Conservation (phyloP, 2,329 filamentous ascomycete genomes). For the Aspergillus viridinutans region DNA sequence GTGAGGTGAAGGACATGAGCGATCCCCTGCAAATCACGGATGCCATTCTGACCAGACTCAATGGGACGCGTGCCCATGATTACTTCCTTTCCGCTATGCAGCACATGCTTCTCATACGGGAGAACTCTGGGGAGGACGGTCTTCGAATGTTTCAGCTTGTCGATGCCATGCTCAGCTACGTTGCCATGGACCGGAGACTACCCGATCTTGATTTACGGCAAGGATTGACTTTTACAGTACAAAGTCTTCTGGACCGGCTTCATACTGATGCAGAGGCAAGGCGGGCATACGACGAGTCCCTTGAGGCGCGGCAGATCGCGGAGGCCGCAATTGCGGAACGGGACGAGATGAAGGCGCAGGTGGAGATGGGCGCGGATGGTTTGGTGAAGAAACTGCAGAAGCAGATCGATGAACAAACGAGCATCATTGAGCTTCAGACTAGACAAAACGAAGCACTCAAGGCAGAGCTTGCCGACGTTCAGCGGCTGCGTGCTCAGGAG, state of each 20-base stretch:
- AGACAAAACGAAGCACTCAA: constrained; percentile 85
- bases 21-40: constrained; percentile 92
- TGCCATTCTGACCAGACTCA: constrained; percentile 79
- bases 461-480: constrained; percentile 80
- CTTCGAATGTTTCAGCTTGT: constrained; percentile 95
- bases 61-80: constrained; percentile 81
- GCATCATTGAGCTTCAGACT: constrained; percentile 82
- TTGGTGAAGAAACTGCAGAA: constrained; percentile 88
- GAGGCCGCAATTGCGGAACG: constrained; percentile 94
- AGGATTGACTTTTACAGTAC: constrained; percentile 94
- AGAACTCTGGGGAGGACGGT: constrained; percentile 87
- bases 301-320: constrained; percentile 86
- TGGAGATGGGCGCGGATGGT: constrained; percentile 89
- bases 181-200: constrained; percentile 92
- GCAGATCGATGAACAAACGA: constrained; percentile 87
- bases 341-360: constrained; percentile 84
- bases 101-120: constrained; percentile 85
- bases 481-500: constrained; percentile 81
- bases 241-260: constrained; percentile 88
- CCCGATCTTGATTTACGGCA: constrained; percentile 98
- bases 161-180: constrained; percentile 97
- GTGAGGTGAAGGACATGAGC: constrained; percentile 83
- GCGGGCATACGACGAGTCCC: constrained; percentile 83
- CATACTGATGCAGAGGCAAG: constrained; percentile 95
- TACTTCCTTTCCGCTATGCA: constrained; percentile 96